These are phyloP conservation scores for Beauveria sp. DNA, from an alignment of 2,329 filamentous ascomycete species.

Conservation along the genomic window DNA sequence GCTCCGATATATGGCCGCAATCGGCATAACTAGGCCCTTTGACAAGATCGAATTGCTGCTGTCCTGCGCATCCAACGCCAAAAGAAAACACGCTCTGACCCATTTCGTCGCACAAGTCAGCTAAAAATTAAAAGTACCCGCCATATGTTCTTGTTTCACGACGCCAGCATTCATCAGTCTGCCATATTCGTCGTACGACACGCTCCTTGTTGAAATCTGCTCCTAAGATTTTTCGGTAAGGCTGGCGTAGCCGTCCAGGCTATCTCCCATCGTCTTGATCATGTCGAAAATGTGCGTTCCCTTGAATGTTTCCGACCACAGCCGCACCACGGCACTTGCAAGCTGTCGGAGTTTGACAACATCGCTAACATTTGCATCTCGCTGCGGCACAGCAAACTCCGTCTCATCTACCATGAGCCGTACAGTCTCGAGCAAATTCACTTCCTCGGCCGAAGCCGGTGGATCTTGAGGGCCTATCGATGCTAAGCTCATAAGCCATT, in stretches of 20 bases:
- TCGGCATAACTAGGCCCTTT: neutral
- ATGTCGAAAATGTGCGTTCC: constrained; percentile 55
- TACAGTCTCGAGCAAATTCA: constrained; percentile 46
- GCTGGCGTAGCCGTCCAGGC: constrained; percentile 50
- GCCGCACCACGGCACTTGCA: constrained; percentile 48
- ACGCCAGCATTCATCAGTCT: neutral
- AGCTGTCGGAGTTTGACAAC: constrained; percentile 46
- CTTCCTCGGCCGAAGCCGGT: constrained; percentile 44
- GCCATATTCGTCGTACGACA: neutral
- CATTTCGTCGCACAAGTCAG: neutral
- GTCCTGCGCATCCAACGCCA: neutral
- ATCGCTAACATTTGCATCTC: constrained; percentile 40
- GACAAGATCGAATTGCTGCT: neutral
- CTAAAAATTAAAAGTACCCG: neutral
- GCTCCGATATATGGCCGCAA: neutral
- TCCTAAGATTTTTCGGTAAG: constrained; percentile 40
- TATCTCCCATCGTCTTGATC: constrained; percentile 49
- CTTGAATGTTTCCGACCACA: constrained; percentile 57
- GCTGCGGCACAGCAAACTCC: constrained; percentile 49
- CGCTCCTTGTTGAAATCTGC: neutral
- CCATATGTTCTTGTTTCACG: neutral
- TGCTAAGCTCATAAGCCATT: constrained; percentile 51
- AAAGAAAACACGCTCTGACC: neutral
- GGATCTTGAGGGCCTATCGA: constrained; percentile 43
- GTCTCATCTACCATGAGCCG: constrained; percentile 54